A percentile compares a stretch with the other conserved stretches of the same genome.
Conservation (phyloP, 345 rosid genomes). For the Eucalyptus urophylla region DNA sequence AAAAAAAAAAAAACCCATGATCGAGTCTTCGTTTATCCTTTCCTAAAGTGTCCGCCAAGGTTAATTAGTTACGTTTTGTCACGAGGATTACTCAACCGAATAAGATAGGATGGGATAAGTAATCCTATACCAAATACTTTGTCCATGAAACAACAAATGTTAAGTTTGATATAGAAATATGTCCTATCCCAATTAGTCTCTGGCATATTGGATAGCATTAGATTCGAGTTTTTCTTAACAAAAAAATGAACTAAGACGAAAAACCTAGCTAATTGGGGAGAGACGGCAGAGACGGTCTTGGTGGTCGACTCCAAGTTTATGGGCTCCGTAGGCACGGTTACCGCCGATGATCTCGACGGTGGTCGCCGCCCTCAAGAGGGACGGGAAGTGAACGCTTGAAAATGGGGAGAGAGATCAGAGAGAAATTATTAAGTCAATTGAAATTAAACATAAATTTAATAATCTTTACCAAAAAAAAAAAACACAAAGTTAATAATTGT, state of each 20-base stretch:
- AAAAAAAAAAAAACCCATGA: not conserved
- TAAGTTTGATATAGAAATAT: not conserved
- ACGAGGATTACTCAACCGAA: not conserved
- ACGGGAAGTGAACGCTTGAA: not conserved
- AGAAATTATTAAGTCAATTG: not conserved
- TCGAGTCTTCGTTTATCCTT: not conserved
- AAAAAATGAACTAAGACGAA: not conserved
- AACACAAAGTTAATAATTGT: not conserved
- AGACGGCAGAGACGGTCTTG: not conserved
- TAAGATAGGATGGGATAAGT: not conserved
- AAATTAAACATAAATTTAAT: not conserved
- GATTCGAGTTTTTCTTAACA: not conserved
- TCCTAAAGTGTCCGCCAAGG: not conserved
- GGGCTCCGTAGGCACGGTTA: not conserved
- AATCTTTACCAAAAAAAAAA: not conserved
- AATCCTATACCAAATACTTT: not conserved
- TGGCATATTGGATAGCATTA: not conserved
- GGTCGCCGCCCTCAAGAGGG: not conserved
- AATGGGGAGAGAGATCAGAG: not conserved
- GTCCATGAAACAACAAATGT: not conserved
- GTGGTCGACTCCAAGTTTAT: not conserved
- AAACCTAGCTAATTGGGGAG: not conserved
- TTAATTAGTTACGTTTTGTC: not conserved
- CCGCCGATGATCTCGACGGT: not conserved
- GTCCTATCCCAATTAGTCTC: not conserved